These are phyloP conservation scores for Sherardia arvensis DNA, from an alignment of 257 asterid species.

Conservation along the genomic window DNA sequence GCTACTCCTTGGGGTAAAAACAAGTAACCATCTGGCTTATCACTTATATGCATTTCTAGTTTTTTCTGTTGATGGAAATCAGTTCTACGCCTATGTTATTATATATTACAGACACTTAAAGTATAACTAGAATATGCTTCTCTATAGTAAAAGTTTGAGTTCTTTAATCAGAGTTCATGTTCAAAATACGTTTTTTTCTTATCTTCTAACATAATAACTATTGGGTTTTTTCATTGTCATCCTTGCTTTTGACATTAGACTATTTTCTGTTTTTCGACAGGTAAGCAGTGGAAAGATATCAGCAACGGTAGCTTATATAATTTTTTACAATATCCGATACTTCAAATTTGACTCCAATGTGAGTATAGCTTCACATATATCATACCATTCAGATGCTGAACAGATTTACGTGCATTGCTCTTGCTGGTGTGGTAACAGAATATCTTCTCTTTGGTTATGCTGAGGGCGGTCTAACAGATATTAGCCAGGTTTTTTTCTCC, in stretches of 20 bases:
- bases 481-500: slow-evolving; percentile 42
- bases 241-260: slow-evolving; percentile 1
- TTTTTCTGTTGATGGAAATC: neutral
- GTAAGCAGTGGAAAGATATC: slow-evolving; percentile 80
- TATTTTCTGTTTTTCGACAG: slow-evolving; percentile 32
- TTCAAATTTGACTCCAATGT: neutral
- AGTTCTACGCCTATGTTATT: neutral
- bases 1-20: neutral
- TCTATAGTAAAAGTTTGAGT: neutral
- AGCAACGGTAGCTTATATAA: slow-evolving; percentile 42
- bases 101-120: neutral
- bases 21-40: neutral
- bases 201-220: neutral
- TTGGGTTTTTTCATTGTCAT: neutral
- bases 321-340: slow-evolving; percentile 1
- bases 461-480: slow-evolving; percentile 91
- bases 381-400: slow-evolving; percentile 54
- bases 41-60: neutral
- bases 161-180: neutral
- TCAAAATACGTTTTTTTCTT: neutral
- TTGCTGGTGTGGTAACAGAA: slow-evolving; percentile 94
- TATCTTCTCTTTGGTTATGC: slow-evolving; percentile 77
- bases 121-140: neutral
- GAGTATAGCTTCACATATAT: neutral
- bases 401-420: slow-evolving; percentile 82